Evolutionary conservation across 2,329 filamentous ascomycete species (phyloP), one percentile per base, ranked within the genome.

Genomic region (Colletotrichum lini): DNA sequence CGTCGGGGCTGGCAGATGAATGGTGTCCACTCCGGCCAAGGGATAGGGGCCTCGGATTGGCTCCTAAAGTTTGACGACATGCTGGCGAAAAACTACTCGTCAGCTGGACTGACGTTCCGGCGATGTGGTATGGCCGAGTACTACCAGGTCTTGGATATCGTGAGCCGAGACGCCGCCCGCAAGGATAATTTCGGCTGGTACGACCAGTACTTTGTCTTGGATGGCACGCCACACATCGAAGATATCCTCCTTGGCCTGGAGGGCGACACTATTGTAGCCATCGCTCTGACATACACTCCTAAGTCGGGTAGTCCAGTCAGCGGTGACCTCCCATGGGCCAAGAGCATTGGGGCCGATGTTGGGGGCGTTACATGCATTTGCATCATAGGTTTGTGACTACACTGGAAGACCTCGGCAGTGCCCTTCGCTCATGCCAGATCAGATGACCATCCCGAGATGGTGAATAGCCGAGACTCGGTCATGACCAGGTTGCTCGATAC

Each of bases 351-450:
- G 13, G 77, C 79, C 53, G 82, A 87, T 70, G 85, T 89, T 52
- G 89, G 89, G 56, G 89, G 89, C 35, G 84, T 89, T 45, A 86
- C 88, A n/a, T 91, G 89, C 77, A 86, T 91, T 63, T 90, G 87
- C 78, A 85, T 90, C 73, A 80, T 82, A 76, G 86, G 89, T 89
- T 77, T 72, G 86, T 83, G 26, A 15, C 59, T 59, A 72, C 53
- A 35, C 40, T 40, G 44, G 49, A 62, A 15, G 47, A 5, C 21
- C 23, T 50, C 6, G 42, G 8, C 30, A 58, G 50, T 13, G 30
- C 47, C 45, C 15, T 18, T n/a, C 23, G 67, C 70, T 72, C 15
- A 72, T 44, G 54, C 13, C 30, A 8, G 52, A 61, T n/a, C 58
- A 87, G 85, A 87, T 58, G 82, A 84, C 21, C 80, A 84, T 71